Conservation (phyloP, 1,284 basidiomycete species). For the Coniferiporia sulphurascens region DNA sequence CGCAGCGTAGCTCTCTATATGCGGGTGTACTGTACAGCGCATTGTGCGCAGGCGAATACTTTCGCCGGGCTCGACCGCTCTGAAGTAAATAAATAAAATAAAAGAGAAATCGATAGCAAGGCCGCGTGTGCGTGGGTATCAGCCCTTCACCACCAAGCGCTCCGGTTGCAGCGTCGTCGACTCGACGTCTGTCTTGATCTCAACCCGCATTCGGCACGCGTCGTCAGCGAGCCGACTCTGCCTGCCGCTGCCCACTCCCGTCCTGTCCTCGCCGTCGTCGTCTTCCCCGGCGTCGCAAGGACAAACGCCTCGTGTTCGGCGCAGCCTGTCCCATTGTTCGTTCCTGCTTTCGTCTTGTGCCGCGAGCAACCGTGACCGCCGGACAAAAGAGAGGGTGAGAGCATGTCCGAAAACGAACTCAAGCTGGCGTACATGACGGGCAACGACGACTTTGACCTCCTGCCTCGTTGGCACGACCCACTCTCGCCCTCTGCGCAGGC, state of each 20-base stretch:
- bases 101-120: neutral
- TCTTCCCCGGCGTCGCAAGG: neutral
- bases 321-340: constrained; percentile 4
- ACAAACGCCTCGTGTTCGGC: constrained; percentile 10
- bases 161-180: too few species aligned
- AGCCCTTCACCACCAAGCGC: neutral
- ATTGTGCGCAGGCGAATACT: neutral
- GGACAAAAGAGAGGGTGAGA: neutral
- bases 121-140: neutral
- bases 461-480: constrained; percentile 74
- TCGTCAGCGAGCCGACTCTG: neutral
- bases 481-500: constrained; percentile 55
- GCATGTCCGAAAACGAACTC: constrained; percentile 28
- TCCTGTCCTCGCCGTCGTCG: neutral
- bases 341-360: constrained; percentile 35
- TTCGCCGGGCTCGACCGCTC: neutral
- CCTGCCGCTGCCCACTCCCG: neutral
- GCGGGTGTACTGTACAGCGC: too few species aligned
- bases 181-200: neutral
- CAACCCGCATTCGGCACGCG: neutral
- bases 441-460: constrained; percentile 56
- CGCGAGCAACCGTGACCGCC: neutral
- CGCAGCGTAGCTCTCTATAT: too few species aligned
- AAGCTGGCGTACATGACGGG: constrained; percentile 44
- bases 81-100: neutral